These are phyloP conservation scores for Clarireedia sp. DNA, from an alignment of 2,329 filamentous ascomycete species.

Conservation along the genomic window DNA sequence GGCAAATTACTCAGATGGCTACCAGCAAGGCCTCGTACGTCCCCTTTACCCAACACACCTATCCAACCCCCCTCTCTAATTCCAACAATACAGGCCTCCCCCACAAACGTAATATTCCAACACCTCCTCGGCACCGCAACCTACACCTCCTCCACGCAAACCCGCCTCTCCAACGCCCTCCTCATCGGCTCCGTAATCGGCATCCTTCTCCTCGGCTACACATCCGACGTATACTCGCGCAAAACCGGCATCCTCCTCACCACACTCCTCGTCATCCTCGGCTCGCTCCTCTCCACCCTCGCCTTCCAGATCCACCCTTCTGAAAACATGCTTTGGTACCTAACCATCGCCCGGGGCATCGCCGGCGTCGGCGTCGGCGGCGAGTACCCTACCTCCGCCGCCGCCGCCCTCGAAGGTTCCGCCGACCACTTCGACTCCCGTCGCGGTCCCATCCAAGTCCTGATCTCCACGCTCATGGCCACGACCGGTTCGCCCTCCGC, in stretches of 20 bases:
- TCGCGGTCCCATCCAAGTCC: slow-evolving; percentile 1
- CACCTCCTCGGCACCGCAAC: slow-evolving; percentile 23
- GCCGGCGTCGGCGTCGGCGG: slow-evolving; percentile 33
- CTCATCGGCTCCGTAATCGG: slow-evolving; percentile 30
- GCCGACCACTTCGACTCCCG: slow-evolving; percentile 20
- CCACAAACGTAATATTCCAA: slow-evolving; percentile 30
- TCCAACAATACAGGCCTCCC: slow-evolving; percentile 18
- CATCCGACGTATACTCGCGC: slow-evolving; percentile 28
- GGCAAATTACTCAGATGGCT: slow-evolving; percentile 7
- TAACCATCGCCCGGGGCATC: slow-evolving; percentile 32
- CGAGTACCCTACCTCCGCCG: slow-evolving; percentile 33
- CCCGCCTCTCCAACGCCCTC: slow-evolving; percentile 29
- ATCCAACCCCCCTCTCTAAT: background rate
- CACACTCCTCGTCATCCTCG: slow-evolving; percentile 27
- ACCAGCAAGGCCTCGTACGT: slow-evolving; percentile 5
- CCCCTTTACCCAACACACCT: background rate
- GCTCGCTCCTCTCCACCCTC: slow-evolving; percentile 18
- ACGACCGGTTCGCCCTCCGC: slow-evolving; percentile 1
- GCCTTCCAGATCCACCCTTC: slow-evolving; percentile 26
- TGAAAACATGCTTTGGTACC: slow-evolving; percentile 32
- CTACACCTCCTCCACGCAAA: slow-evolving; percentile 28
- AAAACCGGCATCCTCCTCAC: slow-evolving; percentile 30
- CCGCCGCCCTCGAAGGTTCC: slow-evolving; percentile 31
- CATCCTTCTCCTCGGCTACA: slow-evolving; percentile 29
- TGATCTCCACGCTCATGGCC: slow-evolving; percentile 1